Conservation (phyloP, 257 asterid species). For the Solanum paucissectum region DNA sequence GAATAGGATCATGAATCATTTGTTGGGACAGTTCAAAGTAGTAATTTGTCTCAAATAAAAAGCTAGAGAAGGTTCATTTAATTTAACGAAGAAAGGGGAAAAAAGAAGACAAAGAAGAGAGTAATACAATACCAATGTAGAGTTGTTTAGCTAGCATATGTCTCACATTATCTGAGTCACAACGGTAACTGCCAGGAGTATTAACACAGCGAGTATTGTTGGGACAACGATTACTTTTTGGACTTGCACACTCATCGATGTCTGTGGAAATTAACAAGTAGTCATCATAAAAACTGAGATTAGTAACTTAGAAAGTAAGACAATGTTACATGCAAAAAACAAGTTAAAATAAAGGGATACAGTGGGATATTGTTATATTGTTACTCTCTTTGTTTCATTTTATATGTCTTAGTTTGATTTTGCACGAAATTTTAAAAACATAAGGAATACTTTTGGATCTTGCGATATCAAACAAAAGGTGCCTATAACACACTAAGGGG, state of each 20-base stretch:
- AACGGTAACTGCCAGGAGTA: neutral
- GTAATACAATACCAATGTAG: neutral
- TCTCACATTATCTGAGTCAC: neutral
- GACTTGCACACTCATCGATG: neutral
- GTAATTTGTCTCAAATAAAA: neutral
- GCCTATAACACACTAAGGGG: neutral
- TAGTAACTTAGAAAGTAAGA: neutral
- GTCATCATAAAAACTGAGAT: neutral
- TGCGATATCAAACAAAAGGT: neutral
- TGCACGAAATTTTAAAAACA: neutral
- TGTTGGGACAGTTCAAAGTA: too few relatives aligned
- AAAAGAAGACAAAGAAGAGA: neutral
- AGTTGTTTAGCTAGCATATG: neutral
- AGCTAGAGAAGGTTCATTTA: rapidly evolving
- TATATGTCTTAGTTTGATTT: neutral
- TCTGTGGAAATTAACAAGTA: neutral
- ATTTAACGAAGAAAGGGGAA: too few relatives aligned
- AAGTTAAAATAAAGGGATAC: neutral
- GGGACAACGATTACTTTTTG: neutral
- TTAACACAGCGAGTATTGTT: neutral
- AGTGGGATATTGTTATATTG: neutral
- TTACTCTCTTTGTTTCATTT: neutral
- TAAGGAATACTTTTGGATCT: neutral
- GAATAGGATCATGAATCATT: too few relatives aligned
- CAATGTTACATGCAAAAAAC: neutral